Evolutionary conservation across 768 basidiomycete species (phyloP).

Genomic region (Rhodotorula babjevae): DNA sequence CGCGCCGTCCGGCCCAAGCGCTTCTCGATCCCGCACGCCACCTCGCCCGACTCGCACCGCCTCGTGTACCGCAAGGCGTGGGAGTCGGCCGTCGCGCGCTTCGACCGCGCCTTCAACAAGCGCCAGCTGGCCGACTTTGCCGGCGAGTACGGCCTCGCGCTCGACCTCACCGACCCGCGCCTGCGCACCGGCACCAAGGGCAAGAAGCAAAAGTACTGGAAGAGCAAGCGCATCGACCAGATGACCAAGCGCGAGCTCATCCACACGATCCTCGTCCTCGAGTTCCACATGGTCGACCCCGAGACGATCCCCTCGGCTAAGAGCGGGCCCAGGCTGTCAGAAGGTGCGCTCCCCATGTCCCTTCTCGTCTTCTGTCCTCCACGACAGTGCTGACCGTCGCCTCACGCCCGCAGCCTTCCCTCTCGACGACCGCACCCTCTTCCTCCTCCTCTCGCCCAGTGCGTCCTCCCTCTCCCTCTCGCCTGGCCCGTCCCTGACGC

Average conservation of each 20-base stretch:
- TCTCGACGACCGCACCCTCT: conserved; percentile 22
- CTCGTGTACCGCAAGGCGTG: conserved; percentile 16
- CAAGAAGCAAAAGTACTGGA: conserved; percentile 21
- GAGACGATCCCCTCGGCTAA: conserved; percentile 1
- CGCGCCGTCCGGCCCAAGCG: background rate
- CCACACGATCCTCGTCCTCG: conserved; percentile 16
- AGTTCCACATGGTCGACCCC: conserved; percentile 29
- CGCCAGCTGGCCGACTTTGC: conserved; percentile 7
- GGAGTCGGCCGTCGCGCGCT: background rate
- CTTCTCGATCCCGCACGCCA: conserved; percentile 10
- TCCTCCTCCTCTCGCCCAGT: conserved; percentile 35
- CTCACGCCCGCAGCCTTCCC: background rate
- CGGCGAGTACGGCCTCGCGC: conserved; percentile 1
- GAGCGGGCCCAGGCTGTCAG: background rate
- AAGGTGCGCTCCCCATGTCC: too few species aligned
- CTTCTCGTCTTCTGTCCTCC: background rate
- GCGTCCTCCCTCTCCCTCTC: background rate
- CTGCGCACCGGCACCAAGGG: conserved; percentile 1
- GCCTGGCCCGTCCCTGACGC: background rate
- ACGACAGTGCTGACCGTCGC: background rate
- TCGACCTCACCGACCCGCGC: conserved; percentile 1
- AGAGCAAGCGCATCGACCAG: conserved; percentile 22
- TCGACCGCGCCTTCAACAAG: conserved; percentile 28
- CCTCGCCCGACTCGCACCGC: conserved; percentile 20
- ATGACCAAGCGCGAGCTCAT: conserved; percentile 31